Percentiles rank a stretch among this genome's conserved stretches.
phyloP scores from a whole-genome alignment of 2,329 filamentous ascomycete genomes.

The Cephalotrichum gorgonifer region DNA sequence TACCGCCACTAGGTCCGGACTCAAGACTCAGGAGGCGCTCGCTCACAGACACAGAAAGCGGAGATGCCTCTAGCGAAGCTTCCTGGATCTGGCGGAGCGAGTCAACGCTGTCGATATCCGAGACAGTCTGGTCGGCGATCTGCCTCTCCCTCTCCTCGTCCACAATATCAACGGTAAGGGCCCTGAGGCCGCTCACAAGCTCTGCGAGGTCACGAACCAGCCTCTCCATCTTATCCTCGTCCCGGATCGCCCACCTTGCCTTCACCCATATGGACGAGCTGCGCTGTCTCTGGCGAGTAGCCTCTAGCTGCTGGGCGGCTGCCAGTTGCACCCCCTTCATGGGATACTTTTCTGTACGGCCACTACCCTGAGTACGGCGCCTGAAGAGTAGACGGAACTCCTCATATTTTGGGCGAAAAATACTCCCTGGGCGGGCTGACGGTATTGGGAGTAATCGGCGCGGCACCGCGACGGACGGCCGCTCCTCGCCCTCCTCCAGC shows the following conservation, averaged over 20 bases:
- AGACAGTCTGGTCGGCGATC: neutral
- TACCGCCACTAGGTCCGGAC: neutral
- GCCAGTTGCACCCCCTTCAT: neutral
- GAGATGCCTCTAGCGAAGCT: neutral
- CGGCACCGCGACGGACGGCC: neutral
- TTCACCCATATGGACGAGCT: neutral
- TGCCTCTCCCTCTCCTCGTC: neutral
- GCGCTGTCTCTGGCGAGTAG: neutral
- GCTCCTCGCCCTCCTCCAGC: neutral
- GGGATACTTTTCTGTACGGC: neutral
- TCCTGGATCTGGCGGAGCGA: slow-evolving; percentile 1
- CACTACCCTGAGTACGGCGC: neutral
- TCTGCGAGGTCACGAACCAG: neutral
- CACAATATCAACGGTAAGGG: neutral
- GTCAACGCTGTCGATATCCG: slow-evolving; percentile 1
- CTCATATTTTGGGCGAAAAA: neutral
- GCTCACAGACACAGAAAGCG: neutral
- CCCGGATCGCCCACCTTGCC: slow-evolving; percentile 3
- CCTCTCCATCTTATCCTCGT: slow-evolving; percentile 1
- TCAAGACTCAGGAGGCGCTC: neutral
- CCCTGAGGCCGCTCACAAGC: neutral
- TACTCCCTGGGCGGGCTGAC: neutral
- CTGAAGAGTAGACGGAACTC: neutral
- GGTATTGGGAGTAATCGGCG: neutral
- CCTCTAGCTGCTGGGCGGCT: neutral